phyloP scores from a whole-genome alignment of 2,329 filamentous ascomycete genomes.

The Dendryphion nanum region DNA sequence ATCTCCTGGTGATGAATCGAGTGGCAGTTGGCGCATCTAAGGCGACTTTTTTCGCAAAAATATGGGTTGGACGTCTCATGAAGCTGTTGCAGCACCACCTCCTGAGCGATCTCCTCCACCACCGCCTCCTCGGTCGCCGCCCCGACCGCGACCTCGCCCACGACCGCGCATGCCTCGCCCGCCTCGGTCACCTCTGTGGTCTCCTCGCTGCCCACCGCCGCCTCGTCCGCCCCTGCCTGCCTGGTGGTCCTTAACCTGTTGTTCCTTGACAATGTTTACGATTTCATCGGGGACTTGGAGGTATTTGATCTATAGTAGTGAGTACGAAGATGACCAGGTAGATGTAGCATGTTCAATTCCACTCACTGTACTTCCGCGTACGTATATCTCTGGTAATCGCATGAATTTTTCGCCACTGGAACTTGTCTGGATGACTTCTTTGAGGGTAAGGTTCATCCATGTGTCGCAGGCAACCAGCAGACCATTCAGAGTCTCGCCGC shows the following conservation, averaged over 20 bases:
- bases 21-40: no score
- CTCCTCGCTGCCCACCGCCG: slow-evolving; percentile 55
- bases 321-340: no score
- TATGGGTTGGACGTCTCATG: no score
- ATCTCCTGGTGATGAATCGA: no score
- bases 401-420: slow-evolving; percentile 94
- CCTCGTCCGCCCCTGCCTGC: slow-evolving; percentile 62
- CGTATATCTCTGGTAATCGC: slow-evolving; percentile 88
- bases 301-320: slow-evolving; percentile 82
- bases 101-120: slow-evolving; percentile 49
- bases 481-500: slow-evolving; percentile 94
- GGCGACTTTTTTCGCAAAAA: no score
- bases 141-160: slow-evolving; percentile 52
- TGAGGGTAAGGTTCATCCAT: slow-evolving; percentile 98
- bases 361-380: slow-evolving; percentile 93
- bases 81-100: no score
- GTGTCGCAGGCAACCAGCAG: slow-evolving; percentile 96
- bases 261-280: slow-evolving; percentile 89
- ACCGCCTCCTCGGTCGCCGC: slow-evolving; percentile 49
- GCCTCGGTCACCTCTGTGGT: slow-evolving; percentile 52
- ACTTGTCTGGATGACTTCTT: slow-evolving; percentile 95
- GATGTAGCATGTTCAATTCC: background rate
- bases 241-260: slow-evolving; percentile 74
- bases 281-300: slow-evolving; percentile 95
- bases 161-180: slow-evolving; percentile 57